These are phyloP conservation scores for Globisporangium polare DNA, from an alignment of 352 stramenopile species.

Conservation along the genomic window DNA sequence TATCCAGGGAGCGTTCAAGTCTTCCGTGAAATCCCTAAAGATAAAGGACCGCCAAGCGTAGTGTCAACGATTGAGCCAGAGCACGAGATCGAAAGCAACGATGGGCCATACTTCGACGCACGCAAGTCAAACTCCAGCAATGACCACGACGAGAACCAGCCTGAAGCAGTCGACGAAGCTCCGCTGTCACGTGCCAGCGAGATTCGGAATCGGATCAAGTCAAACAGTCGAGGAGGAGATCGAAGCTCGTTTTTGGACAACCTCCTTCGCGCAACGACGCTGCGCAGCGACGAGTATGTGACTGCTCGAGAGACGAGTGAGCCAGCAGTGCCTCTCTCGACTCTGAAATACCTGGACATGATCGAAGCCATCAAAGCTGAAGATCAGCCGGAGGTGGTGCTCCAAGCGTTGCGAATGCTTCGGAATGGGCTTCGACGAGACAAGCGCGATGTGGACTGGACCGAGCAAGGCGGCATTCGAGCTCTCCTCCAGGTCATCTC, in stretches of 20 bases:
- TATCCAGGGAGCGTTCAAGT: background rate
- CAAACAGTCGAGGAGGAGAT: background rate
- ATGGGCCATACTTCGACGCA: slow-evolving; percentile 5
- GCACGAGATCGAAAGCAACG: slow-evolving; percentile 34
- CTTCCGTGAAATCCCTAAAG: background rate
- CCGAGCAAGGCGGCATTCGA: slow-evolving; percentile 37
- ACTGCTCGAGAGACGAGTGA: slow-evolving; percentile 14
- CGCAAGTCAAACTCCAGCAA: slow-evolving; percentile 1
- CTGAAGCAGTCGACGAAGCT: slow-evolving; percentile 2
- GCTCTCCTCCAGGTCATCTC: slow-evolving; percentile 43
- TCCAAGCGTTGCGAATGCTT: slow-evolving; percentile 31
- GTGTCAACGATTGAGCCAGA: slow-evolving; percentile 31
- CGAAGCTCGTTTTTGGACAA: slow-evolving; percentile 16
- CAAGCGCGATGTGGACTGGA: slow-evolving; percentile 22
- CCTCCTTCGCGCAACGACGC: slow-evolving; percentile 12
- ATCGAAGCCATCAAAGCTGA: slow-evolving; percentile 8
- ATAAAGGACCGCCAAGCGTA: background rate
- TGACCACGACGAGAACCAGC: background rate
- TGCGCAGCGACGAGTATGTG: slow-evolving; percentile 18
- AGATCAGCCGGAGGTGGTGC: slow-evolving; percentile 12
- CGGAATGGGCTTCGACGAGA: slow-evolving; percentile 27
- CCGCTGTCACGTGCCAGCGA: slow-evolving; percentile 13
- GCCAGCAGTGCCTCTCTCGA: slow-evolving; percentile 6
- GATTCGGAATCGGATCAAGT: slow-evolving; percentile 14
- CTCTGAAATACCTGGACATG: slow-evolving; percentile 12